Percentiles rank a stretch among this genome's conserved stretches.
Conservation (phyloP, 768 basidiomycete genomes). For the Clathrus columnatus region DNA sequence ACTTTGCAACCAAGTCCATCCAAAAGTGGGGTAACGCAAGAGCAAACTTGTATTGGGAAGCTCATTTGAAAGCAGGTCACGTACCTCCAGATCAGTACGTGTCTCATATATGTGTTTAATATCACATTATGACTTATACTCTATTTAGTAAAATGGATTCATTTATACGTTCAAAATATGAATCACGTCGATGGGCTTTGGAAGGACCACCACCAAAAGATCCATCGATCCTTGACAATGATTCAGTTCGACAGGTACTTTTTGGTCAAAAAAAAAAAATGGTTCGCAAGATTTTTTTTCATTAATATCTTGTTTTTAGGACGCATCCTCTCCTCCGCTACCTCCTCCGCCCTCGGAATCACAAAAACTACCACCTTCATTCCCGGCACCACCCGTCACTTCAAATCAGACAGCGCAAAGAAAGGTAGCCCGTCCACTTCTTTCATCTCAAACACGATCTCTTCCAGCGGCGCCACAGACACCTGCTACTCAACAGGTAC, state of each 20-base stretch:
- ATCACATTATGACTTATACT: neutral
- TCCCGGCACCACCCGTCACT: neutral
- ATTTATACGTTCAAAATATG: slow-evolving; percentile 95
- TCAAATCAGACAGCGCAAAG: slow-evolving; percentile 21
- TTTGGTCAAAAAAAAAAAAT: too few species aligned
- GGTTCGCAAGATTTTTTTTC: too few species aligned
- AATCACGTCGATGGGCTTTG: slow-evolving; percentile 84
- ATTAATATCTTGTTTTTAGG: neutral
- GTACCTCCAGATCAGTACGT: slow-evolving; percentile 90
- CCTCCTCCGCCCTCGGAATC: slow-evolving; percentile 12
- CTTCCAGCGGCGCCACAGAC: slow-evolving; percentile 1
- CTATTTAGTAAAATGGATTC: slow-evolving; percentile 86
- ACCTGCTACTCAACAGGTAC: slow-evolving; percentile 7
- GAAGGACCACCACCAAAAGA: slow-evolving; percentile 81
- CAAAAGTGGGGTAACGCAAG: slow-evolving; percentile 92
- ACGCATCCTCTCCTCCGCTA: neutral
- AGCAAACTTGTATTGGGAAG: slow-evolving; percentile 96
- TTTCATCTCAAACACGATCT: slow-evolving; percentile 11
- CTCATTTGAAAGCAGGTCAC: slow-evolving; percentile 87
- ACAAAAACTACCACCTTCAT: slow-evolving; percentile 13
- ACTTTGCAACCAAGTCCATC: slow-evolving; percentile 43
- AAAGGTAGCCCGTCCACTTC: slow-evolving; percentile 22
- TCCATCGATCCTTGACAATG: slow-evolving; percentile 65
- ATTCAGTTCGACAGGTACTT: slow-evolving; percentile 13
- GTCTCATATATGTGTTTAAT: neutral